Evolutionary conservation across 176 grass and related monocot genomes (phyloP).

Genomic region (Thinopyrum elongatum): DNA sequence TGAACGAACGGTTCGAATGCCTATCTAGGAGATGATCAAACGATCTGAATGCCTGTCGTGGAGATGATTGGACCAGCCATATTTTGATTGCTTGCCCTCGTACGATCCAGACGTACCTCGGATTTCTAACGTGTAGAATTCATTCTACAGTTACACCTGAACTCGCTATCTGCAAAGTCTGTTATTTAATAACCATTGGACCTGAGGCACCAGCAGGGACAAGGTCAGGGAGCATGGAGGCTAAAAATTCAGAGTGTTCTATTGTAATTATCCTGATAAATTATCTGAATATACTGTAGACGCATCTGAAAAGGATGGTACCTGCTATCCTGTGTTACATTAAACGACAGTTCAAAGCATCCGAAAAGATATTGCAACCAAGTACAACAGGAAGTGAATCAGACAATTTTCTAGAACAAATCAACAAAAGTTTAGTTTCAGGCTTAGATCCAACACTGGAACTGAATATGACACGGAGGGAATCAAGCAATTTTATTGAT

Average conservation of each 20-base stretch:
- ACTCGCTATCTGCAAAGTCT: background rate
- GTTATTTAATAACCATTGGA: no score
- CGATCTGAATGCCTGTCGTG: no score
- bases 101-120: no score
- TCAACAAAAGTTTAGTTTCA: background rate
- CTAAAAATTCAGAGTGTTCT: background rate
- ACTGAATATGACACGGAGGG: background rate
- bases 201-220: no score
- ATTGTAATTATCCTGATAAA: background rate
- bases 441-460: background rate
- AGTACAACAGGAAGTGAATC: background rate
- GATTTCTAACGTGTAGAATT: no score
- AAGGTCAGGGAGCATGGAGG: no score
- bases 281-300: background rate
- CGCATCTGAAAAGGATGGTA: background rate
- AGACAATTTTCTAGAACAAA: background rate
- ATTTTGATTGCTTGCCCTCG: no score
- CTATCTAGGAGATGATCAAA: no score
- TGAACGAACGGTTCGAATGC: no score
- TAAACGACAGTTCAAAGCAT: background rate
- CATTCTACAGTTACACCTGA: background rate
- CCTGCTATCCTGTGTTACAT: background rate
- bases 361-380: background rate
- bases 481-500: background rate
- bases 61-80: no score